Evolutionary conservation across 1,284 basidiomycete species (phyloP), one percentile per base, ranked within the genome.

Genomic region (Sanghuangporus sanghuang): DNA sequence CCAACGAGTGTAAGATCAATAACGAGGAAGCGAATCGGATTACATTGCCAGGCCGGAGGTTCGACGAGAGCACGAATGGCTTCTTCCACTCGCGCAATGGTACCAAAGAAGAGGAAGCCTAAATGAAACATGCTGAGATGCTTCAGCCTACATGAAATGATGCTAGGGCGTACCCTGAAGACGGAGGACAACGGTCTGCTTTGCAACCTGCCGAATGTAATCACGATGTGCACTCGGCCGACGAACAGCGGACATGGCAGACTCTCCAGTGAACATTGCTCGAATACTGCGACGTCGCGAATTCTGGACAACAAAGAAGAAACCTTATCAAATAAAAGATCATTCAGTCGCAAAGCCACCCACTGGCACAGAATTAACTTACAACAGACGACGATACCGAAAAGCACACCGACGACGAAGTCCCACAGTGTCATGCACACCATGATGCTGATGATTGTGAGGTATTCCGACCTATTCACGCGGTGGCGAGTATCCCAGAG

Each of bases 221-320:
- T 87, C 89, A 11, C 94, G 83, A 72, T 99, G 96, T 1, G 89
- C 83, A 64, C 87, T 87, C 1, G 96, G 96, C 44, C 96, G 81
- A 5, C 96, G 86, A 1, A 98, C 96, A 1, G 96, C 95, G 6
- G 95, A 97, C 74, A 95, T 87, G 1, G 89, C 86, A 0, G 87
- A 84, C 61, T 93, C 85, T 0, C 93, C 93, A 6, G 85, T 89
- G 73, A 92, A 89, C 23, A 92, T 79, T 0, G 87, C 83, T 16
- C 96, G 84, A 64, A 98, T 95, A 64, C 95, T 93, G 52, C 84
- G 77, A 18, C 92, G 75, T 67, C 89, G 88, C 0, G 94, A 96
- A 68, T 92, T 96, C 71, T 97, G 94, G 2, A 98, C 83, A 23
- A 99, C 97, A 71, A 99, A 98, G 79, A 98, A 98, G 74, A 97